These are phyloP conservation scores for Ampelomyces quisqualis DNA, from an alignment of 2,329 filamentous ascomycete genomes.

Conservation along the genomic window DNA sequence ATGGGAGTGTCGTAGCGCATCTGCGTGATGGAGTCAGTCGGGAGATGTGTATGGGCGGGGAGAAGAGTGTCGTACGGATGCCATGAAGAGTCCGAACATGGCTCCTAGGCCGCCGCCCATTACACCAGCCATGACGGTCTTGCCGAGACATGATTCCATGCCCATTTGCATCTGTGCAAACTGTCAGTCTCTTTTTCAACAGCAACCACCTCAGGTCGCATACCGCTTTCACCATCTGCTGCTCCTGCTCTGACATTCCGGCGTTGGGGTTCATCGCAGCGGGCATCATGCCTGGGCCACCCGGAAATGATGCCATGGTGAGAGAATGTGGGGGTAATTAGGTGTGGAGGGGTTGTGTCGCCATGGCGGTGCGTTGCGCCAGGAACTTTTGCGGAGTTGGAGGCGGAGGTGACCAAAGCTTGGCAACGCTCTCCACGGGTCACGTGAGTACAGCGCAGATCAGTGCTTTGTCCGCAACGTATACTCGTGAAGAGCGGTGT, in stretches of 20 bases:
- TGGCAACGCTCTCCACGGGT: too few relatives aligned
- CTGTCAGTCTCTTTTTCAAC: slow-evolving; percentile 4
- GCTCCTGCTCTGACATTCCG: slow-evolving; percentile 48
- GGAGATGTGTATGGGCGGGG: not conserved
- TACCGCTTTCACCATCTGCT: slow-evolving; percentile 53
- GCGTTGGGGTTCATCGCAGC: slow-evolving; percentile 37
- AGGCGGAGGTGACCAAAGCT: slow-evolving; percentile 22
- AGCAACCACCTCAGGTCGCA: slow-evolving; percentile 5
- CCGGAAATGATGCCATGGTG: slow-evolving; percentile 36
- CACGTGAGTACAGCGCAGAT: too few relatives aligned
- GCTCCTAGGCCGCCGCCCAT: slow-evolving; percentile 95
- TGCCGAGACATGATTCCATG: slow-evolving; percentile 91
- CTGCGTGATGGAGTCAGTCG: slow-evolving; percentile 48
- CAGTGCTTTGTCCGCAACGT: not conserved
- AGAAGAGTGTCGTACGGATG: slow-evolving; percentile 65
- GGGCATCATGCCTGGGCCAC: slow-evolving; percentile 26
- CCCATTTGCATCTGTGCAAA: slow-evolving; percentile 67
- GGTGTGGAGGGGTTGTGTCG: slow-evolving; percentile 14
- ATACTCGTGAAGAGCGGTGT: not conserved
- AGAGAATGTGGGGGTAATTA: slow-evolving; percentile 3
- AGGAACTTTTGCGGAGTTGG: slow-evolving; percentile 39
- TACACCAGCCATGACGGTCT: slow-evolving; percentile 83
- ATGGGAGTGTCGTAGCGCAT: slow-evolving; percentile 98
- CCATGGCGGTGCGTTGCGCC: slow-evolving; percentile 2
- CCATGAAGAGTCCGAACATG: slow-evolving; percentile 96